Percentiles rank a stretch among this genome's conserved stretches.
Conservation (phyloP, 257 asterid genomes). For the Penstemon davidsonii region DNA sequence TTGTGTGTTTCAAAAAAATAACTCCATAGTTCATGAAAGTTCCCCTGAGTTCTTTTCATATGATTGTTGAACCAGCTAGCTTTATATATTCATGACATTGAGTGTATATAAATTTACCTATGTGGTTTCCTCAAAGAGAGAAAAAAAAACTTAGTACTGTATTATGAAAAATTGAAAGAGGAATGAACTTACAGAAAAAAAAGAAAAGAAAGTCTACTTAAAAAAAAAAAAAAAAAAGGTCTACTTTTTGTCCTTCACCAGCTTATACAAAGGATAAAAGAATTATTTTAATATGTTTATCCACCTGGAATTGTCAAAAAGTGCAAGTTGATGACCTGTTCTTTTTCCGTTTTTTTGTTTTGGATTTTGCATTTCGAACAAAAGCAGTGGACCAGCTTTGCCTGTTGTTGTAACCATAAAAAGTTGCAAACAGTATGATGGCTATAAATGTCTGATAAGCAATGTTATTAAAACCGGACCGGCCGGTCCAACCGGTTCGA, state of each 20-base stretch:
- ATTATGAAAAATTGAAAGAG: neutral
- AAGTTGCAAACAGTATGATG: neutral
- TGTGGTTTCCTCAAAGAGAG: no score
- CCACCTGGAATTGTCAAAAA: constrained; percentile 46
- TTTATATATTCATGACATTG: no score
- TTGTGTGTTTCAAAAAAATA: no score
- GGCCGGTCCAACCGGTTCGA: no score
- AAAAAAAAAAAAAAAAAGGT: constrained; percentile 19
- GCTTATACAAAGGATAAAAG: constrained; percentile 20
- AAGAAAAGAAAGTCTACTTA: constrained; percentile 21
- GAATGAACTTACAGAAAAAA: neutral
- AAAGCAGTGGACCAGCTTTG: constrained; percentile 27
- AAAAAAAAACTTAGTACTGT: neutral
- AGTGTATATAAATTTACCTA: no score
- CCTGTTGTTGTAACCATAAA: constrained; percentile 24
- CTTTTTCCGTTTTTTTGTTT: neutral
- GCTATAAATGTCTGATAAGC: constrained; percentile 26
- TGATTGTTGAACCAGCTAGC: no score
- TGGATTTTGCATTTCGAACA: constrained; percentile 29
- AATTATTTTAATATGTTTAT: constrained; percentile 23
- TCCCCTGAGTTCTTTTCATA: no score
- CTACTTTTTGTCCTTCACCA: constrained; percentile 18
- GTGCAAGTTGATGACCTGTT: constrained; percentile 15
- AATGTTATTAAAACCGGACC: neutral
- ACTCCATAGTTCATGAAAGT: no score